Evolutionary conservation across 2,329 filamentous ascomycete species (phyloP), one percentile per base, ranked within the genome.

Genomic region (Magnaporthales sp.): DNA sequence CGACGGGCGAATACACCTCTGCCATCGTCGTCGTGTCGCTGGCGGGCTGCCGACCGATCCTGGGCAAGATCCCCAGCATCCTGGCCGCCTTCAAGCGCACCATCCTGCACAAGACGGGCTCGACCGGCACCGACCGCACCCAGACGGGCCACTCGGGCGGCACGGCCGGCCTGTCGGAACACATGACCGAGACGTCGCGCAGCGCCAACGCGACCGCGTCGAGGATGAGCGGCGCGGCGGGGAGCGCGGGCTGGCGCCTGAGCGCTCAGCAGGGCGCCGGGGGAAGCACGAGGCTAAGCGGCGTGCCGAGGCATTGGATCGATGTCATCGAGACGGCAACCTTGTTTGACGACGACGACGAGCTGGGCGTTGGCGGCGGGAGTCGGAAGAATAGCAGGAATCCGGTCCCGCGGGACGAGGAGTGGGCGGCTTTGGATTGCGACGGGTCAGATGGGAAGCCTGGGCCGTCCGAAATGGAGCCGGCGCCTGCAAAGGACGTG

Each of bases 1-100:
- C 24, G 10, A 32, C 32, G 5, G 62, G 31, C n/a, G 62, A 64
- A 46, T 38, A 46, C 62, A 19, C 31, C 30, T 29, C 62, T 11
- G 24, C 62, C 24, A 32, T 64, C 11, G 26, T 51, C 30, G 62
- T 64, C 24, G 32, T 29, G 15, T 19, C 31, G 31, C 62, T 64
- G 6, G 32, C 31, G 5, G 62, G 31, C 10, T 64, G 62, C 62
- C 62, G 62, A 11, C 62, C 62, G 30, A 26, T 64, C 11, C 62
- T 64, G n/a, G 54, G 54, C 54, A 58, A 58, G 54, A 26, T 58
- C n/a, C 54, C 54, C 54, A 58, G 54, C 54, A 58, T 58, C 22
- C 22, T 58, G 9, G n/a, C 54, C 4, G 54, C 54, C 8, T 22
- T 58, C 11, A 58, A 58, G 54, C 54, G 54, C 54, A 58, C 54